Evolutionary conservation across 345 rosid species (phyloP).

Genomic region (Dipteronia dyeriana): DNA sequence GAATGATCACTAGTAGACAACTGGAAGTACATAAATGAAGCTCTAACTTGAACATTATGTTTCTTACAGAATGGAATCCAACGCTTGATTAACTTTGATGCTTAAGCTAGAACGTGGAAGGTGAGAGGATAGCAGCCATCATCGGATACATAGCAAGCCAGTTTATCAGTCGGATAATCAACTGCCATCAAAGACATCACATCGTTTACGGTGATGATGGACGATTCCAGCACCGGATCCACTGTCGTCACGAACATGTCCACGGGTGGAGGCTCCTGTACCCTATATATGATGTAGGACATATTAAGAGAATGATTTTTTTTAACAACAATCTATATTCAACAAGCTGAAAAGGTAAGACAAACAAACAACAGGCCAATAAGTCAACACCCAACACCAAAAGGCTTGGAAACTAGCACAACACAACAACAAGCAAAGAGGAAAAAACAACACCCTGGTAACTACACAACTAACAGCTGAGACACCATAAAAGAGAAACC

Average conservation of each 20-base stretch:
- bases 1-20: slow-evolving; percentile 8
- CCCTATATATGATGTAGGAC: slow-evolving; percentile 18
- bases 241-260: slow-evolving; percentile 62
- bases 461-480: too few relatives aligned
- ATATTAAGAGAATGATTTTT: too few relatives aligned
- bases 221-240: slow-evolving; percentile 48
- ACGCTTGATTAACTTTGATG: slow-evolving; percentile 52
- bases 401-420: too few relatives aligned
- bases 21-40: slow-evolving; percentile 63
- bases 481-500: too few relatives aligned
- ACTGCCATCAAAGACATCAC: slow-evolving; percentile 51
- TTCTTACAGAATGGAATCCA: slow-evolving; percentile 19
- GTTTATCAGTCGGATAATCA: slow-evolving; percentile 42
- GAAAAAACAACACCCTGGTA: too few relatives aligned
- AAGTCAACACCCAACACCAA: too few relatives aligned
- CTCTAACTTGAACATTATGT: slow-evolving; percentile 47
- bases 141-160: slow-evolving; percentile 54
- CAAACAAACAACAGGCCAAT: too few relatives aligned
- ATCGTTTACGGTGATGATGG: slow-evolving; percentile 47
- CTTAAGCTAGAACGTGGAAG: slow-evolving; percentile 57
- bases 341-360: too few relatives aligned
- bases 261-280: slow-evolving; percentile 48
- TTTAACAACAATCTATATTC: too few relatives aligned
- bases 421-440: too few relatives aligned
- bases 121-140: slow-evolving; percentile 60